Evolutionary conservation across 345 rosid species (phyloP).

Genomic region (Brassica cretica): DNA sequence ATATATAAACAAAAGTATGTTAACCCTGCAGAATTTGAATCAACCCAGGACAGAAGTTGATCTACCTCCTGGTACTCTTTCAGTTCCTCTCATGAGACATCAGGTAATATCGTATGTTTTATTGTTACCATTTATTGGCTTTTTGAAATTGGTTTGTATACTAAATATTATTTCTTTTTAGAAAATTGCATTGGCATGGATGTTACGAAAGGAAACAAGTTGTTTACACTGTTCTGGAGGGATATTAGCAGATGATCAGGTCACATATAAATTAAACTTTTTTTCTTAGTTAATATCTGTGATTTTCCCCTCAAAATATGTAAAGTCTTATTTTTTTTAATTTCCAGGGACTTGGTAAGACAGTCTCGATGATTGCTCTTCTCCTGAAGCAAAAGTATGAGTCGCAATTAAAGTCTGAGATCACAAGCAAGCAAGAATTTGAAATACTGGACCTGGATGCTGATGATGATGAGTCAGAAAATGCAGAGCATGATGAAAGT

Average conservation of each 20-base stretch:
- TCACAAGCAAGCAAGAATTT: conserved; percentile 15
- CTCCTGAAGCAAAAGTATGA: conserved; percentile 61
- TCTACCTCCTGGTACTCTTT: conserved; percentile 70
- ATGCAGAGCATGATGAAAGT: too few species aligned
- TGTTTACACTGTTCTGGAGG: conserved; percentile 76
- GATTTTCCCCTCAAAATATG: background rate
- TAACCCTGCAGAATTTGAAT: conserved; percentile 60
- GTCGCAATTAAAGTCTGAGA: conserved; percentile 54
- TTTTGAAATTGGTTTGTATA: background rate
- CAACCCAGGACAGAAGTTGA: conserved; percentile 71
- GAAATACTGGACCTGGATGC: too few species aligned
- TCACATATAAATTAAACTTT: conserved; percentile 18
- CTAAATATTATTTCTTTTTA: conserved; percentile 28
- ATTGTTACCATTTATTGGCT: background rate
- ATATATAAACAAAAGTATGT: too few species aligned
- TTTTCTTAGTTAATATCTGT: background rate
- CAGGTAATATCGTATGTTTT: conserved; percentile 48
- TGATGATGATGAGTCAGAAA: too few species aligned
- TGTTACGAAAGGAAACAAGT: conserved; percentile 79
- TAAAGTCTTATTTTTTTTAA: too few species aligned
- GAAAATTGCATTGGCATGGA: conserved; percentile 94
- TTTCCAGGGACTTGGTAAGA: conserved; percentile 95
- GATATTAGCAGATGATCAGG: conserved; percentile 96
- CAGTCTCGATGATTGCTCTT: conserved; percentile 84
- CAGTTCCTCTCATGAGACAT: conserved; percentile 80